Evolutionary conservation across 139 green algal species (phyloP).

Genomic region (Picochlorum sp.): DNA sequence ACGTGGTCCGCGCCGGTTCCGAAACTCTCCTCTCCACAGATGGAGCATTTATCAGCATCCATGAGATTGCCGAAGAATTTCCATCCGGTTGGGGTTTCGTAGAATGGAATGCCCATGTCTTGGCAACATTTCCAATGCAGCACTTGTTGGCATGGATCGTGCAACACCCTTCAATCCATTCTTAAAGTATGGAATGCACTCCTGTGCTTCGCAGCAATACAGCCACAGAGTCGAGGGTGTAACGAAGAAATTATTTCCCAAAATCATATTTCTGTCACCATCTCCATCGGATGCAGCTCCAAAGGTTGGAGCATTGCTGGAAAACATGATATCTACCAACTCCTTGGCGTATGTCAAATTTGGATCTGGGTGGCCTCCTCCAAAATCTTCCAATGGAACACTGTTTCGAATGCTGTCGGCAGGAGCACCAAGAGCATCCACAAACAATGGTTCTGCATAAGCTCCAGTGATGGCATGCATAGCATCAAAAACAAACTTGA

Average conservation of each 20-base stretch:
- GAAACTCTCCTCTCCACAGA: slow-evolving; percentile 98
- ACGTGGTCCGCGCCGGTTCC: slow-evolving; percentile 94
- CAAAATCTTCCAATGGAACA: slow-evolving; percentile 82
- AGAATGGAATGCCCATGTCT: slow-evolving; percentile 84
- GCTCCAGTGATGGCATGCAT: slow-evolving; percentile 95
- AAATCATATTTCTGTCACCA: slow-evolving; percentile 99
- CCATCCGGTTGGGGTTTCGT: slow-evolving; percentile 96
- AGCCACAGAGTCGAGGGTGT: slow-evolving; percentile 92
- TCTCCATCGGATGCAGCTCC: slow-evolving; percentile 87
- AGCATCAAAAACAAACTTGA: slow-evolving; percentile 89
- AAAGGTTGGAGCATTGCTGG: slow-evolving; percentile 62
- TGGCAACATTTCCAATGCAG: slow-evolving; percentile 90
- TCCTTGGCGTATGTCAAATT: slow-evolving; percentile 99
- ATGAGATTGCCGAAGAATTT: slow-evolving; percentile 99
- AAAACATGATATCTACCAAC: slow-evolving; percentile 76
- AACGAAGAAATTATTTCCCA: slow-evolving; percentile 96
- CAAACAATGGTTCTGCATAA: slow-evolving; percentile 90
- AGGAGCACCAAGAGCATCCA: slow-evolving; percentile 66
- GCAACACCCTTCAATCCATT: slow-evolving; percentile 93
- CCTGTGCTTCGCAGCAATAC: slow-evolving; percentile 97
- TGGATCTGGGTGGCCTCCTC: slow-evolving; percentile 93
- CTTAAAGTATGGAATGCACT: slow-evolving; percentile 97
- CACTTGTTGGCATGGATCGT: slow-evolving; percentile 93
- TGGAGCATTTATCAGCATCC: slow-evolving; percentile 86
- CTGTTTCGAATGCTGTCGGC: slow-evolving; percentile 42